Conservation (phyloP, 192 early-diverging fungal species). For the Coemansia sp. region DNA sequence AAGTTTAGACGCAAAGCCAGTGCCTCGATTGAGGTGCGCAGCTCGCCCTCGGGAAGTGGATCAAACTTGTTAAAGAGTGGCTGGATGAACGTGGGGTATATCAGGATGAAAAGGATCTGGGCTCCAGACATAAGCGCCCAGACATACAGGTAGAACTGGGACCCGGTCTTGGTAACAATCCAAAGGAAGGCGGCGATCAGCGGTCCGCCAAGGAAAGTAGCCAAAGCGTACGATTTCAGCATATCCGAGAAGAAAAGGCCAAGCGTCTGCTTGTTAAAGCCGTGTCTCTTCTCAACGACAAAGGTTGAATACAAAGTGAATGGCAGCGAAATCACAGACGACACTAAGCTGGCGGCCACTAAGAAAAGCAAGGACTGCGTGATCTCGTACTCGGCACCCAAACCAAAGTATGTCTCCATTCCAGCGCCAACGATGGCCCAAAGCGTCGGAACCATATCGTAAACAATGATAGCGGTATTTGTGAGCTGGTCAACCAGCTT, state of each 20-base stretch:
- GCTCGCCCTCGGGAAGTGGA: constrained; percentile 79
- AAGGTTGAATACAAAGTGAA: constrained; percentile 88
- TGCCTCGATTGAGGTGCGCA: constrained; percentile 78
- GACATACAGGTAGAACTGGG: constrained; percentile 87
- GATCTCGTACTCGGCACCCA: constrained; percentile 77
- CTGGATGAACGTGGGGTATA: constrained; percentile 95
- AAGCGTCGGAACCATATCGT: constrained; percentile 72
- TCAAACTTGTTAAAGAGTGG: constrained; percentile 98
- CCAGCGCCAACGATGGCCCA: constrained; percentile 66
- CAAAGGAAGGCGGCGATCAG: constrained; percentile 78
- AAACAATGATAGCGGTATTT: constrained; percentile 66
- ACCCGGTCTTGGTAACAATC: constrained; percentile 80
- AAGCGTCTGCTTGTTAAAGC: constrained; percentile 94
- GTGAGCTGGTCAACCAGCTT: constrained; percentile 67
- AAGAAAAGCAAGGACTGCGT: constrained; percentile 82
- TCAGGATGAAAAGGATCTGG: constrained; percentile 72
- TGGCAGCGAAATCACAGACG: constrained; percentile 73
- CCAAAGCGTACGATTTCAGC: constrained; percentile 72
- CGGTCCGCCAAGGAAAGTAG: constrained; percentile 74
- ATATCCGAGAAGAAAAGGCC: constrained; percentile 77
- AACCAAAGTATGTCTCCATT: constrained; percentile 58
- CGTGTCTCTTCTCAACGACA: constrained; percentile 92
- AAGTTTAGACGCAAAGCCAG: constrained; percentile 83
- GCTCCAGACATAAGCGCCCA: constrained; percentile 85
- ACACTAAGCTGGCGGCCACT: constrained; percentile 58